Base-by-base conservation (phyloP, 129 eudicot genomes). In the Mikania micrantha region DNA sequence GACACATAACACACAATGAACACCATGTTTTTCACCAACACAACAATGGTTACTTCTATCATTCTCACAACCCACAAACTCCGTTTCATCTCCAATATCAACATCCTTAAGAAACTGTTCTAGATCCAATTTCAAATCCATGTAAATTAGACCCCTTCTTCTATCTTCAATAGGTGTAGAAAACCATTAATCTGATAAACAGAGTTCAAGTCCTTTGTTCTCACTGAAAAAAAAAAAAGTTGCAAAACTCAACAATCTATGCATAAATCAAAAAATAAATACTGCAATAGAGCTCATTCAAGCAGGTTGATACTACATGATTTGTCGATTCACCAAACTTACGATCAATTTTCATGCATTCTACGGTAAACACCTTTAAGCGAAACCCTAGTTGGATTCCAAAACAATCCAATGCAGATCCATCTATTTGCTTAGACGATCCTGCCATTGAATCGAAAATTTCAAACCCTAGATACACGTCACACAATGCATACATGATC, bases 361-460 rank as follows among this genome's bases (percentile, higher is more conserved):
- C 64, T 52, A 73, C 64, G 25, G 17, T 10, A 72, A 47, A 4
- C 77, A 48, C 29, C 24, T 16, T 13, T 47, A 28, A 40, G 42
- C 12, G 31, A 72, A 72, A 57, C 78, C 40, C 52, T 64, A 17
- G 31, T n/a, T 44, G 60, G 79, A 34, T 56, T 66, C 34, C 31
- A 54, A 60, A 20, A 12, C 40, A 56, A 66, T 56, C 67, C 50
- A 66, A 74, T 56, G 52, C 40, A 66, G 12, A 65, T 35, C 47
- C 36, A 54, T 53, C 17, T 74, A 57, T 41, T 74, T 38, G 60
- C 66, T 65, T 56, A 15, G 59, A 65, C 15, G 38, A n/a, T 22
- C 79, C 79, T 74, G 79, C 52, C 52, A 66, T 66, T 66, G 21
- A 74, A 44, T 66, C 39, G 44, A 74, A 28, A 66, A 4, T 10